Evolutionary conservation across 495 filamentous ascomycete genomes (phyloP).

Genomic region (Haplographium delicatum): DNA sequence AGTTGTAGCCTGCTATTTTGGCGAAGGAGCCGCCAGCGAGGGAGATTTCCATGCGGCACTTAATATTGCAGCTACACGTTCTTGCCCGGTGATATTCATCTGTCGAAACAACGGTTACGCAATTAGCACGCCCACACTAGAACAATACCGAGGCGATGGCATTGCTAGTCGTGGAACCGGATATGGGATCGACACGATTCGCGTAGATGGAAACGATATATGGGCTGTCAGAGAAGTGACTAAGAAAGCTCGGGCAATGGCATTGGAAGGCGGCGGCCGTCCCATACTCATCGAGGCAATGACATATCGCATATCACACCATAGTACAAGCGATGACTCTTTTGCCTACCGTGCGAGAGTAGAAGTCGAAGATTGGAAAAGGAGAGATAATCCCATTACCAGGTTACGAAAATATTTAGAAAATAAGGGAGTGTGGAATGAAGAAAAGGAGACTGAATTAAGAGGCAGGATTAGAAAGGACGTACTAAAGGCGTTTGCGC

Average conservation of each 20-base stretch:
- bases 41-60: conserved; percentile 97
- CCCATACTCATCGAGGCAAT: conserved; percentile 86
- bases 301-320: conserved; percentile 95
- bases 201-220: conserved; percentile 96
- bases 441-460: conserved; percentile 71
- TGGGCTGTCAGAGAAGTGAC: conserved; percentile 88
- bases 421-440: conserved; percentile 72
- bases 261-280: conserved; percentile 55
- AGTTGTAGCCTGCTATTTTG: conserved; percentile 87
- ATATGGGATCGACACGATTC: conserved; percentile 95
- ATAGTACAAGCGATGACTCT: conserved; percentile 96
- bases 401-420: conserved; percentile 91
- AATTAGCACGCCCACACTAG: conserved; percentile 88
- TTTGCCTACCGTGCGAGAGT: conserved; percentile 92
- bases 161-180: conserved; percentile 93
- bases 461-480: conserved; percentile 62
- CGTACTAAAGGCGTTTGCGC: conserved; percentile 75
- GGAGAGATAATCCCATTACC: conserved; percentile 90
- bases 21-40: conserved; percentile 95
- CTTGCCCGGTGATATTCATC: conserved; percentile 88
- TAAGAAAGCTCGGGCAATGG: conserved; percentile 64
- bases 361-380: conserved; percentile 98
- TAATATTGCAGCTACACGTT: conserved; percentile 91
- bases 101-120: conserved; percentile 98
- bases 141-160: conserved; percentile 95